Base-by-base conservation (phyloP, 225 moss, liverwort and hornwort genomes). In the Pleurozium schreberi region DNA sequence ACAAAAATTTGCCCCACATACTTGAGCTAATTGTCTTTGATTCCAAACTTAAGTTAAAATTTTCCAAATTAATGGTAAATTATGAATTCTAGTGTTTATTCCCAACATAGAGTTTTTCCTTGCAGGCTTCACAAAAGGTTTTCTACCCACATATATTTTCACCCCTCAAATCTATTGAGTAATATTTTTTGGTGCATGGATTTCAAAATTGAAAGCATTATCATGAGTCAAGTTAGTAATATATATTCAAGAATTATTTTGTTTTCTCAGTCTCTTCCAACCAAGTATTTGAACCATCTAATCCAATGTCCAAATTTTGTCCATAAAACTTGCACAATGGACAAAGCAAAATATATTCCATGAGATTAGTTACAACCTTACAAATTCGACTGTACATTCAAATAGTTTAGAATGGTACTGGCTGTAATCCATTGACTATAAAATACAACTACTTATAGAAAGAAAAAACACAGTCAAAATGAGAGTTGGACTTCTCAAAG, bases 1-100 rank as follows among this genome's bases (percentile, higher is more conserved):
- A 12, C 19, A 31, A 31, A 33, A 19, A 75, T 49, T 0, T 49
- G 2, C 33, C 7, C 2, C 1, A 20, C 20, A n/a, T n/a, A n/a
- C n/a, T 17, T 55, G 15, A 45, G 16, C 16, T 6, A 43, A 28
- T 2, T 28, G 5, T 28, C 71, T 73, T 45, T 73, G 5, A 30
- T 73, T 17, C 27, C 27, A 27, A 43, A 27, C 27, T 73, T 18
- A 18, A 45, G 3, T 30, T 73, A 28, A 6, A 28, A 45, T 11
- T 73, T 30, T 73, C 18, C 11, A 45, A 74, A 74, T 18, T 45
- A 47, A 47, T 47, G 18, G 11, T 47, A 45, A 47, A 47, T 18
- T 18, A 47, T 30, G 6, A 45, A 0, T 30, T 74, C 18, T 18
- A 74, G 1, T 30, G 4, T 31, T 74, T 30, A 6, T 74, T 74